Evolutionary conservation across 805 yeast genomes (phyloP).

Genomic region (Yarrowia yakushimensis): DNA sequence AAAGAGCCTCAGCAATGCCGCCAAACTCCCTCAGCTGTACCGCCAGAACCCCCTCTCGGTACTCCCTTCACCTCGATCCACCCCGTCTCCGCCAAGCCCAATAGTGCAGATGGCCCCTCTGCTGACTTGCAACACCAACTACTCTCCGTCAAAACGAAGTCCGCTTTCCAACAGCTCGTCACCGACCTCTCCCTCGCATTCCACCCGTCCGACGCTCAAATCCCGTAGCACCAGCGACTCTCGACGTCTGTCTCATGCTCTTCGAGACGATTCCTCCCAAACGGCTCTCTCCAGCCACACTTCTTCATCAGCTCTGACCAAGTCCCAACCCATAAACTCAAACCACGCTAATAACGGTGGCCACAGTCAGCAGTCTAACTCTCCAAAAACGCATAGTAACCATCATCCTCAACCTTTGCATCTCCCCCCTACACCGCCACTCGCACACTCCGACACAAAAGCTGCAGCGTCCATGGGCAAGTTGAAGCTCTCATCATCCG

Average conservation of each 20-base stretch:
- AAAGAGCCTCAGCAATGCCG: neutral
- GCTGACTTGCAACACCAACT: conserved; percentile 8
- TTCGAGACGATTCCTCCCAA: conserved; percentile 4
- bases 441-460: conserved; percentile 4
- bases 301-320: neutral
- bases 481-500: conserved; percentile 18
- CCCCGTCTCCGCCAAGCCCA: neutral
- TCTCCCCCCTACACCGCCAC: conserved; percentile 11
- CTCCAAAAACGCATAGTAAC: neutral
- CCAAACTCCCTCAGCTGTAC: neutral
- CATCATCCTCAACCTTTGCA: conserved; percentile 1
- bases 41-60: neutral
- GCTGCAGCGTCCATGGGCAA: conserved; percentile 19
- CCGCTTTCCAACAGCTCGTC: conserved; percentile 6
- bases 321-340: conserved; percentile 22
- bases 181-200: neutral
- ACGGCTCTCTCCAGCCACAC: conserved; percentile 22
- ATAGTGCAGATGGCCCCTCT: neutral
- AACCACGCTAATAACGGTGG: neutral
- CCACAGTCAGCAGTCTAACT: neutral
- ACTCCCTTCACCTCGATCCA: neutral
- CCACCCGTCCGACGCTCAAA: neutral
- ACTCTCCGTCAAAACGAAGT: neutral
- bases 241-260: conserved; percentile 3
- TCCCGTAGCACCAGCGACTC: neutral